Percentiles rank a stretch among this genome's conserved stretches.
Conservation (phyloP, 116 monocot species). For the Dioscorea cayenensis region DNA sequence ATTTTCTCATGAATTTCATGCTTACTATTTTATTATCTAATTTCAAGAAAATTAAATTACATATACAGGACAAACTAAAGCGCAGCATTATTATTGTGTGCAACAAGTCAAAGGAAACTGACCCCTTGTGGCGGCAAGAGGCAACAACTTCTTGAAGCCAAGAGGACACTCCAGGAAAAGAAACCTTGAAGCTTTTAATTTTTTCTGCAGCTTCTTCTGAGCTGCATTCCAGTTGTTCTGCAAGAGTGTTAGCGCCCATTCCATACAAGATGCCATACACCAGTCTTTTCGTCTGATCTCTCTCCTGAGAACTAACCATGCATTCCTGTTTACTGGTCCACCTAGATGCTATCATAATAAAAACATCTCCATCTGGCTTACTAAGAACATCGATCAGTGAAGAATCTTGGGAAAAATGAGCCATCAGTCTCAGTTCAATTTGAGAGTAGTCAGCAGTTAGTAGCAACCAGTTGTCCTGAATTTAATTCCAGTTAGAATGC, state of each 20-base stretch:
- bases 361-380: slow-evolving; percentile 92
- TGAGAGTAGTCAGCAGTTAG: slow-evolving; percentile 96
- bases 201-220: slow-evolving; percentile 68
- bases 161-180: slow-evolving; percentile 76
- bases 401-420: slow-evolving; percentile 86
- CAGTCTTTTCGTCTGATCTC: slow-evolving; percentile 84
- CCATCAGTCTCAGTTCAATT: slow-evolving; percentile 92
- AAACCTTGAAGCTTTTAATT: slow-evolving; percentile 72
- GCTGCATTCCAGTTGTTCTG: slow-evolving; percentile 87
- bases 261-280: slow-evolving; percentile 98
- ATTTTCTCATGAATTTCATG: too few species aligned
- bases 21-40: too few species aligned
- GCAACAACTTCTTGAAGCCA: slow-evolving; percentile 78
- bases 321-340: slow-evolving; percentile 72
- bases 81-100: not conserved
- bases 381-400: slow-evolving; percentile 72
- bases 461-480: slow-evolving; percentile 87
- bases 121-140: slow-evolving; percentile 81
- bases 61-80: not conserved
- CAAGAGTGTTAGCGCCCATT: slow-evolving; percentile 85
- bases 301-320: slow-evolving; percentile 51
- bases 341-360: slow-evolving; percentile 81
- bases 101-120: slow-evolving; percentile 4
- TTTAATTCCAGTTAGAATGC: not conserved
- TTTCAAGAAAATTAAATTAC: too few species aligned